Percentiles rank a stretch among this genome's conserved stretches.
These are phyloP conservation scores for Xylaria scruposa DNA, from an alignment of 495 filamentous ascomycete genomes.

Conservation along the genomic window DNA sequence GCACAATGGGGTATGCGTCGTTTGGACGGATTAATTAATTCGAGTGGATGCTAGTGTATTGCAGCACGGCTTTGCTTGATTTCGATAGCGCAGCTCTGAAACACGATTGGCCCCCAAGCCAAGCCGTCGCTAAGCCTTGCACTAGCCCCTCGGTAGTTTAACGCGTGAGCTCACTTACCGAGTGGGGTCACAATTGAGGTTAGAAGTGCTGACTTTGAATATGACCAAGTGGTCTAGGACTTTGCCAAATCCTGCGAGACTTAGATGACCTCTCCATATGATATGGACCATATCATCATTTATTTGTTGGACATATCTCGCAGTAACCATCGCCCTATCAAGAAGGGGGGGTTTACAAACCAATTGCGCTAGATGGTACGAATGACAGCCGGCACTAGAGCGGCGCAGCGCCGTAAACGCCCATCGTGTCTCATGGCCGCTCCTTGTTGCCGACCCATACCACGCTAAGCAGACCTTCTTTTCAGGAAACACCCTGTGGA, in stretches of 20 bases:
- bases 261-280: background rate
- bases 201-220: background rate
- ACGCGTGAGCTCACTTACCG: background rate
- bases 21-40: background rate
- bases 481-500: background rate
- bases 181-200: background rate
- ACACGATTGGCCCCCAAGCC: background rate
- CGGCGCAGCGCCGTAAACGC: background rate
- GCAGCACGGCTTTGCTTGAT: background rate
- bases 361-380: background rate
- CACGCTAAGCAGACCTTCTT: background rate
- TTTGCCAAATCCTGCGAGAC: background rate
- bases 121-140: slow-evolving; percentile 21
- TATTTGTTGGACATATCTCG: background rate
- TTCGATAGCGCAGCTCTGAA: slow-evolving; percentile 1
- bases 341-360: background rate
- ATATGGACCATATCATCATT: background rate
- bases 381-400: background rate
- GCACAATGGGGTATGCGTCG: background rate
- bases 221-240: background rate
- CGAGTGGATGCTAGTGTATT: background rate
- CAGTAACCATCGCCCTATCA: background rate
- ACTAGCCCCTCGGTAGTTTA: background rate
- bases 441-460: background rate
- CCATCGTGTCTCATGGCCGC: background rate